Evolutionary conservation across 768 basidiomycete genomes (phyloP).

Genomic region (Dendrothele bispora): DNA sequence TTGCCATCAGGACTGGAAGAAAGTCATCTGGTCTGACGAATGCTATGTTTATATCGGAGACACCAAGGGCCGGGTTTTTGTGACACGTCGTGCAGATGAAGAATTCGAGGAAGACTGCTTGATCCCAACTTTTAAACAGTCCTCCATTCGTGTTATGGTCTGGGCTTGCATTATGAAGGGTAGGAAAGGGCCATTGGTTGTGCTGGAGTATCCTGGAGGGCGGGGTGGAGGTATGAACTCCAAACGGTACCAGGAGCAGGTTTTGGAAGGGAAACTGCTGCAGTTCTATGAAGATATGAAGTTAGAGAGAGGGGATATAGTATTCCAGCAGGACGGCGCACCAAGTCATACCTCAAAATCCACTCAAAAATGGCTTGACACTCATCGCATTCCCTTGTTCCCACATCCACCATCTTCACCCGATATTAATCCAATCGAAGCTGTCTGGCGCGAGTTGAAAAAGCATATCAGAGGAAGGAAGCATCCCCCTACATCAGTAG

Average conservation of each 20-base stretch:
- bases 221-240: slow-evolving; percentile 10
- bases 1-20: slow-evolving; percentile 7
- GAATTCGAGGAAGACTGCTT: slow-evolving; percentile 11
- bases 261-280: slow-evolving; percentile 13
- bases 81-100: slow-evolving; percentile 12
- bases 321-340: slow-evolving; percentile 29
- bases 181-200: slow-evolving; percentile 12
- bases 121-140: slow-evolving; percentile 9
- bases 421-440: slow-evolving; percentile 33
- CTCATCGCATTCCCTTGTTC: slow-evolving; percentile 22
- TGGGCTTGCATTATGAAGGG: slow-evolving; percentile 12
- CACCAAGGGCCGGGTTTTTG: slow-evolving; percentile 7
- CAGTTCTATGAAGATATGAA: slow-evolving; percentile 19
- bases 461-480: slow-evolving; percentile 12
- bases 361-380: slow-evolving; percentile 20
- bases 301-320: slow-evolving; percentile 5
- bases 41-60: slow-evolving; percentile 11
- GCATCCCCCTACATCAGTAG: slow-evolving; percentile 16
- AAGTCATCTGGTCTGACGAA: slow-evolving; percentile 15
- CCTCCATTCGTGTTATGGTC: slow-evolving; percentile 8
- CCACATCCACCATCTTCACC: slow-evolving; percentile 30
- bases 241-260: slow-evolving; percentile 9
- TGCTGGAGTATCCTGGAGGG: slow-evolving; percentile 13
- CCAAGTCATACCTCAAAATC: slow-evolving; percentile 20
- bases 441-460: slow-evolving; percentile 32